These are phyloP conservation scores for Cladosporium velox DNA, from an alignment of 2,329 filamentous ascomycete species.

Conservation along the genomic window DNA sequence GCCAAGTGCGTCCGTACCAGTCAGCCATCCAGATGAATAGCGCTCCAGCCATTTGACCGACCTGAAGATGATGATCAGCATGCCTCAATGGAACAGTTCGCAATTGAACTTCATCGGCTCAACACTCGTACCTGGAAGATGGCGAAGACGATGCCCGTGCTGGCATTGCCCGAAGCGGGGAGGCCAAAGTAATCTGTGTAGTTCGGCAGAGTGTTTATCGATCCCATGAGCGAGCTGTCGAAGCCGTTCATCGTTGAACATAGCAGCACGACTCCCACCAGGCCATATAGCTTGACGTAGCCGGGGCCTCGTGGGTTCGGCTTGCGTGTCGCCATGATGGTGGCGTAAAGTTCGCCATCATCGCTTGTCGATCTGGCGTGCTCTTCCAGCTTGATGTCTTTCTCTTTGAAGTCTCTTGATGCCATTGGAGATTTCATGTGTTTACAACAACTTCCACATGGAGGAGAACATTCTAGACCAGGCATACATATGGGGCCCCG, in stretches of 20 bases:
- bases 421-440: neutral
- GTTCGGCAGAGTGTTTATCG: slow-evolving; percentile 48
- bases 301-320: neutral
- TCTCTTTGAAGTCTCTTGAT: neutral
- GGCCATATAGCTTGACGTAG: neutral
- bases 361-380: neutral
- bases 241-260: slow-evolving; percentile 34
- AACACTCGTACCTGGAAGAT: slow-evolving; percentile 42
- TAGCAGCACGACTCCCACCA: neutral
- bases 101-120: neutral
- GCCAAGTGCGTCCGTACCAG: slow-evolving; percentile 47
- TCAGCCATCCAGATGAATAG: slow-evolving; percentile 50
- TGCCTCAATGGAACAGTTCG: neutral
- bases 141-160: slow-evolving; percentile 49
- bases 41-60: slow-evolving; percentile 47
- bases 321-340: neutral
- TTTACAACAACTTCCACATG: neutral
- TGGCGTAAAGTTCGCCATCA: neutral
- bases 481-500: neutral
- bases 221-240: slow-evolving; percentile 48
- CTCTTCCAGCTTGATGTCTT: neutral
- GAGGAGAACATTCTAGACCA: neutral
- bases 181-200: slow-evolving; percentile 47
- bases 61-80: neutral
- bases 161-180: slow-evolving; percentile 40